Percentiles rank a stretch among this genome's conserved stretches.
Evolutionary conservation across 1,284 basidiomycete genomes (phyloP).

Genomic region (Boletus mariae): DNA sequence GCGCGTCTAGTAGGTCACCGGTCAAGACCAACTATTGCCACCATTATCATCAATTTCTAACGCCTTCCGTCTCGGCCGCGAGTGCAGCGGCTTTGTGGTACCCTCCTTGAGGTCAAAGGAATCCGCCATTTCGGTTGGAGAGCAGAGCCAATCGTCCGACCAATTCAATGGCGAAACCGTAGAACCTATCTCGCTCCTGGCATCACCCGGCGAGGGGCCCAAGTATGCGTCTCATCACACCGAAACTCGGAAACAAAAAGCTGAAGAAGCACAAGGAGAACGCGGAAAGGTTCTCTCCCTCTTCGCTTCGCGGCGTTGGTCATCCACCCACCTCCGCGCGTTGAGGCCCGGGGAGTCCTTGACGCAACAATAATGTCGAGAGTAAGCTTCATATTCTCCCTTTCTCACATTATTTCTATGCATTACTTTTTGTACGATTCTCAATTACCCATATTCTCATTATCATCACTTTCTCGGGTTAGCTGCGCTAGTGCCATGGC

Average conservation of each 20-base stretch:
- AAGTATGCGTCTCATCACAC: slow-evolving; percentile 27
- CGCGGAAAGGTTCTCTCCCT: slow-evolving; percentile 74
- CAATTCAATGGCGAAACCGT: slow-evolving; percentile 54
- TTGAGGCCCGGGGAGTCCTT: slow-evolving; percentile 25
- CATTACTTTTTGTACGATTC: slow-evolving; percentile 19
- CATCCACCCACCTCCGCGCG: background rate
- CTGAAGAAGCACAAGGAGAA: slow-evolving; percentile 80
- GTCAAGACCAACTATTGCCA: slow-evolving; percentile 43
- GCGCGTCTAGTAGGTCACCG: slow-evolving; percentile 26
- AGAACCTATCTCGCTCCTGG: slow-evolving; percentile 21
- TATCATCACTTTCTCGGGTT: slow-evolving; percentile 14
- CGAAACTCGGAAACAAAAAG: slow-evolving; percentile 62
- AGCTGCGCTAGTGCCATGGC: slow-evolving; percentile 22
- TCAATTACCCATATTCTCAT: slow-evolving; percentile 16
- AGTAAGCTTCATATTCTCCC: slow-evolving; percentile 18
- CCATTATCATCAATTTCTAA: slow-evolving; percentile 48
- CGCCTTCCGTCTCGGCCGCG: slow-evolving; percentile 52
- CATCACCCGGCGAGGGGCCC: slow-evolving; percentile 33
- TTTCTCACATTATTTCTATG: slow-evolving; percentile 31
- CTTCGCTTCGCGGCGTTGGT: slow-evolving; percentile 56
- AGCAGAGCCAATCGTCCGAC: slow-evolving; percentile 64
- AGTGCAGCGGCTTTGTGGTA: slow-evolving; percentile 37
- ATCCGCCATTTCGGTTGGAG: slow-evolving; percentile 66
- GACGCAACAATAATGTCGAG: slow-evolving; percentile 13
- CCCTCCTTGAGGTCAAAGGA: slow-evolving; percentile 78